Base-by-base conservation (phyloP, 345 rosid species). In the Toxicodendron radicans region DNA sequence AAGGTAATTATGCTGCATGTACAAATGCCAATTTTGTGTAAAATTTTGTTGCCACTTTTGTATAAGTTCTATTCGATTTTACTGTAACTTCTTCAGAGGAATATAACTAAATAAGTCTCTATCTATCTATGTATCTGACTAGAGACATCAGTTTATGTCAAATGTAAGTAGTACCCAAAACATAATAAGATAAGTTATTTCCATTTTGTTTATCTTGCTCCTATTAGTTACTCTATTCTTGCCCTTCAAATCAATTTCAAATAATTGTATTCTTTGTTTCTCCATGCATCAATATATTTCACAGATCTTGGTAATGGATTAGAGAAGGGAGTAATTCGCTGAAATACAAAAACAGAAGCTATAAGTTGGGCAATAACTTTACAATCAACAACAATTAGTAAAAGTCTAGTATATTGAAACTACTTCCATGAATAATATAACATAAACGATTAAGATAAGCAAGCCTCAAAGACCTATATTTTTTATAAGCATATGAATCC, bases 1-100 rank as follows among this genome's bases (percentile, higher is more conserved):
- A 64, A 68, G 74, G 79, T 85, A 76, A 85, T 53, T 58, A 70
- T 59, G 45, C 6, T 41, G 56, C 10, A 54, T 73, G 81, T 76
- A 80, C 70, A 73, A 57, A 69, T 78, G 12, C 56, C 80, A 72
- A 65, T 69, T 72, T 73, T 60, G 66, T 32, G 23, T 45, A 32
- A 45, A 27, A 13, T 51, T 49, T 7, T n/a, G n/a, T n/a, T n/a
- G n/a, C n/a, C n/a, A n/a, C n/a, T n/a, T n/a, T n/a, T 72, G 46
- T 69, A 54, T 38, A 38, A n/a, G 41, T 56, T 18, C 0, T 17
- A 58, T 56, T 70, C 45, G 43, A 70, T 70, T 58, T 41, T 16
- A 23, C 9, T 41, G 21, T 45, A 10, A 58, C 21, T 58, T 21
- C 65, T 27, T 45, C 27, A 27, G 56, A 16, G 43, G 18, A 70